Percentiles rank a stretch among this genome's conserved stretches.
Conservation (phyloP, 1,139 yeast species). For the Yamadazyma atlantica region DNA sequence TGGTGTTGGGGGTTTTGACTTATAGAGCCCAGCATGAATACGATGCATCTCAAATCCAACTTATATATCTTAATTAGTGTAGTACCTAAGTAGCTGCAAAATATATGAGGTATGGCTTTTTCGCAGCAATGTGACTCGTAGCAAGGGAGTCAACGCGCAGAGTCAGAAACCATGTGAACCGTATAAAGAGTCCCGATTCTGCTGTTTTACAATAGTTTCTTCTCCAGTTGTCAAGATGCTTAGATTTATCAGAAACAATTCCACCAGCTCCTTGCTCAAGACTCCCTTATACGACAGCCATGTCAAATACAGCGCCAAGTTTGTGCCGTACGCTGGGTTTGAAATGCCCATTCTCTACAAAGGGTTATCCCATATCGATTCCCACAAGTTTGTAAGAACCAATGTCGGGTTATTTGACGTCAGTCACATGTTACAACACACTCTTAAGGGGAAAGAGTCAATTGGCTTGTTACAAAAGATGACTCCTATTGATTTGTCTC, state of each 20-base stretch:
- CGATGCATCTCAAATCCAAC: neutral
- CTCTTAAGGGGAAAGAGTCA: conserved; percentile 66
- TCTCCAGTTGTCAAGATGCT: conserved; percentile 14
- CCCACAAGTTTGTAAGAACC: conserved; percentile 90
- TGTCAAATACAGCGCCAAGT: conserved; percentile 74
- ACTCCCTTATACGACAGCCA: conserved; percentile 88
- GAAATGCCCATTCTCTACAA: conserved; percentile 91
- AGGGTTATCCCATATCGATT: conserved; percentile 81
- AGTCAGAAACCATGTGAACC: neutral
- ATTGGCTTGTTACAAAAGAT: conserved; percentile 69
- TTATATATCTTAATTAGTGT: neutral
- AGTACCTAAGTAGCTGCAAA: too few species aligned
- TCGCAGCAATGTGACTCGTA: too few species aligned
- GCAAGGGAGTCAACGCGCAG: too few species aligned
- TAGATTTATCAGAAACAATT: conserved; percentile 25
- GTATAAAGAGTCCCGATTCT: neutral
- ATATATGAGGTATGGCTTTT: too few species aligned
- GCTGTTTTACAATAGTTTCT: neutral
- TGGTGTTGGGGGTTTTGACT: neutral
- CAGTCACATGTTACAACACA: conserved; percentile 95
- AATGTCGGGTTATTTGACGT: conserved; percentile 94
- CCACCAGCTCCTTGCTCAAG: conserved; percentile 38
- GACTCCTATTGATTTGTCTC: conserved; percentile 79
- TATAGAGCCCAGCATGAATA: too few species aligned
- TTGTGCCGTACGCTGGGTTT: conserved; percentile 95